Evolutionary conservation across 805 yeast genomes (phyloP).

Genomic region (Alloascoidea hylecoeti): DNA sequence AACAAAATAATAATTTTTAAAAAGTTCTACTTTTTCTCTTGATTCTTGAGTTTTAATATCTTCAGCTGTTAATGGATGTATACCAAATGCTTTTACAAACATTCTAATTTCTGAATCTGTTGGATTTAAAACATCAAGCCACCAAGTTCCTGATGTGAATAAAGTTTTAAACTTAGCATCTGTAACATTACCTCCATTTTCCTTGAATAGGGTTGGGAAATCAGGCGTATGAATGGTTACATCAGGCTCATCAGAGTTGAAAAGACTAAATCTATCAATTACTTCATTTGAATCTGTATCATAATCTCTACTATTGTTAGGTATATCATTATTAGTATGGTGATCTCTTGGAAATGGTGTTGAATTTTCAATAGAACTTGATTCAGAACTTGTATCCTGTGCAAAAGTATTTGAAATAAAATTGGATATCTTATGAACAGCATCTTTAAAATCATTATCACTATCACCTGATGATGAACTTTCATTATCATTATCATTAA

Average conservation of each 20-base stretch:
- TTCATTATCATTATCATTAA: constrained; percentile 1
- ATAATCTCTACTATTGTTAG: constrained; percentile 19
- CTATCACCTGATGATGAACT: too few species aligned
- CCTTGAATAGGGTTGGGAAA: constrained; percentile 56
- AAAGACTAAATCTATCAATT: constrained; percentile 77
- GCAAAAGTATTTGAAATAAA: background rate
- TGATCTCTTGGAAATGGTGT: too few species aligned
- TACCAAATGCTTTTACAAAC: constrained; percentile 85
- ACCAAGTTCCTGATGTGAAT: constrained; percentile 64
- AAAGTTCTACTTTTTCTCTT: constrained; percentile 92
- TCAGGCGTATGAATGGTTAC: constrained; percentile 87
- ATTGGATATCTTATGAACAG: constrained; percentile 1
- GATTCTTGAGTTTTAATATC: constrained; percentile 95
- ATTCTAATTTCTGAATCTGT: constrained; percentile 92
- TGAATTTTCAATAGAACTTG: background rate
- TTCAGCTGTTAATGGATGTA: constrained; percentile 96
- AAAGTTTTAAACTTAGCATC: constrained; percentile 35
- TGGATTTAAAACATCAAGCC: constrained; percentile 91
- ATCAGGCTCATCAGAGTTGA: constrained; percentile 57
- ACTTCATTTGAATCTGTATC: constrained; percentile 13
- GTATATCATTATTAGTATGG: constrained; percentile 11
- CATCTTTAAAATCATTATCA: background rate
- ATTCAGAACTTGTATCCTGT: background rate
- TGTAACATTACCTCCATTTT: constrained; percentile 30
- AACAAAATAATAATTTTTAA: constrained; percentile 82